Base-by-base conservation (phyloP, 352 stramenopile genomes). In the Pythium graminicola region DNA sequence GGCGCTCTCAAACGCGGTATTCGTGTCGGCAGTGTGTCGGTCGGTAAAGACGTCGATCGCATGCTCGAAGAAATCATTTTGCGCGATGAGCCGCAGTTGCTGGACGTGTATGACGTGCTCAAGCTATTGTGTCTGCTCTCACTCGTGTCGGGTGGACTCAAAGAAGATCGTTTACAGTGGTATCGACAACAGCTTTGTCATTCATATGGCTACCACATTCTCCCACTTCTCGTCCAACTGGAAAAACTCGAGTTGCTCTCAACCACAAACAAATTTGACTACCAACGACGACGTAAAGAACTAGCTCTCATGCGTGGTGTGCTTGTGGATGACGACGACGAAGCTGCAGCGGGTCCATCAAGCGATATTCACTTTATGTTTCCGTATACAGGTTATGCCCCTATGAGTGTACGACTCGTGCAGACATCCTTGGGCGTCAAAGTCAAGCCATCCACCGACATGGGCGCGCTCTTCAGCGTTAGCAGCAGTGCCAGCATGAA, bases 311-410 rank as follows among this genome's bases (percentile, higher is more conserved):
- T 65, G 48, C 43, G 52, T 9, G 57, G 23, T 4, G 49, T 55
- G 33, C 35, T 43, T 0, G 42, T 31, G 0, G 47, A 62, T 16
- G 53, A 55, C 7, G 47, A 62, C 3, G 27, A 40, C 20, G 17
- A 13, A 6, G 33, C 26, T 9, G 23, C 17, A 29, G 22, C 9
- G 27, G 3, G 7, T 10, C 6, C 31, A 22, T 22, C 42, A n/a
- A 20, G 24, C 20, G 74, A 95, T 39, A 92, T 95, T 44, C 67
- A 86, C 49, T 92, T 89, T 29, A 89, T 95, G 79, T 92, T 92
- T 40, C 75, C 81, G 1, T 91, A 86, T 58, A 91, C 76, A 6
- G 81, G 84, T 3, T 93, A 93, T 44, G 84, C 84, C 4, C 81
- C 82, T 7, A 79, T 95, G 69, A 92, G 80, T 53, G 74, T 93